Conservation (phyloP, 2,329 filamentous ascomycete species). For the Ceratocystis colombiana region DNA sequence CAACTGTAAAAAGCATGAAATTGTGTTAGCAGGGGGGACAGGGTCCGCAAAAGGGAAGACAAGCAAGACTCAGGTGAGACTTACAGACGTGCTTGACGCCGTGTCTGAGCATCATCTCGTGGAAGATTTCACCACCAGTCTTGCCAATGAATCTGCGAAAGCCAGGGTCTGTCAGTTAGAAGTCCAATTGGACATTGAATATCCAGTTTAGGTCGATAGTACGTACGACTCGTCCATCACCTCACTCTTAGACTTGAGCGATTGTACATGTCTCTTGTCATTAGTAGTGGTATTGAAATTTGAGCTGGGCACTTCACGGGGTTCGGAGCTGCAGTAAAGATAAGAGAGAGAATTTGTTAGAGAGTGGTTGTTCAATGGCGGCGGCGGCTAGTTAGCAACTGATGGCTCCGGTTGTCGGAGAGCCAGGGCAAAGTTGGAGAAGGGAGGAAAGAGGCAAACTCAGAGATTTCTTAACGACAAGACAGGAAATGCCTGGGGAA, state of each 20-base stretch:
- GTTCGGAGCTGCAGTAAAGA: slow-evolving; percentile 36
- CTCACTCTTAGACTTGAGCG: slow-evolving; percentile 49
- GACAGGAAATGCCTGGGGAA: not conserved
- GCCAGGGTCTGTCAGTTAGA: not conserved
- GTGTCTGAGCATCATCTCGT: slow-evolving; percentile 96
- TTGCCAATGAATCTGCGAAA: slow-evolving; percentile 71
- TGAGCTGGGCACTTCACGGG: slow-evolving; percentile 52
- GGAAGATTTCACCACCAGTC: slow-evolving; percentile 92
- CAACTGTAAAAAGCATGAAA: slow-evolving; percentile 41
- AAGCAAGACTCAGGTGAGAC: slow-evolving; percentile 34
- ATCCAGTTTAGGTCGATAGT: not conserved
- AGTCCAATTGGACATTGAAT: not conserved
- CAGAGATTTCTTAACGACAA: not conserved
- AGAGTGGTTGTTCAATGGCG: not conserved
- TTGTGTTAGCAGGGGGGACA: slow-evolving; percentile 17
- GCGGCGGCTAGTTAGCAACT: not conserved
- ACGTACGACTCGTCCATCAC: slow-evolving; percentile 75
- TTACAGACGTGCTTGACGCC: slow-evolving; percentile 87
- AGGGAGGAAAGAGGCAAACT: not conserved
- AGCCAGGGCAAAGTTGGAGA: too few relatives aligned
- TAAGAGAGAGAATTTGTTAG: slow-evolving; percentile 26
- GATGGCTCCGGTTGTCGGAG: not conserved
- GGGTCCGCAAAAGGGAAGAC: slow-evolving; percentile 18
- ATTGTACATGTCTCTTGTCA: slow-evolving; percentile 54
- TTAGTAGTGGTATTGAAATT: slow-evolving; percentile 45